phyloP scores from a whole-genome alignment of 306 rosid species.

The Prunus armeniaca region DNA sequence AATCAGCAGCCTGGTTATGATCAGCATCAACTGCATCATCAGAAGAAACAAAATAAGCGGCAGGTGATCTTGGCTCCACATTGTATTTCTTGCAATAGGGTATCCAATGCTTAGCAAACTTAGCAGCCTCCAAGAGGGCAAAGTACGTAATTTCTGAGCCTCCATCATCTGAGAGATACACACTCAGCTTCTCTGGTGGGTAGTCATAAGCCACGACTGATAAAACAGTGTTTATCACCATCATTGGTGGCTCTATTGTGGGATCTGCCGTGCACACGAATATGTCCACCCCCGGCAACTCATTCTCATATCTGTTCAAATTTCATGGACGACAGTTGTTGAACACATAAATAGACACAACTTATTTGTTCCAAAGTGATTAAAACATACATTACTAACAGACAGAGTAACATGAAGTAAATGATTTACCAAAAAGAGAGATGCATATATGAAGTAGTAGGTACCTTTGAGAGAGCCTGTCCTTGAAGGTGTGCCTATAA shows the following conservation, averaged over 20 bases:
- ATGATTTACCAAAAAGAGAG: background rate
- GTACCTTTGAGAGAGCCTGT: slow-evolving; percentile 63
- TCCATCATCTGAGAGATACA: slow-evolving; percentile 82
- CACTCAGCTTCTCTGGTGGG: slow-evolving; percentile 63
- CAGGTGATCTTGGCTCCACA: slow-evolving; percentile 72
- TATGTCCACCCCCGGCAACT: slow-evolving; percentile 62
- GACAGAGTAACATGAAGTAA: background rate
- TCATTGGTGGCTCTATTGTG: slow-evolving; percentile 61
- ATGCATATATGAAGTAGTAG: too few species aligned
- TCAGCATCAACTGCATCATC: background rate
- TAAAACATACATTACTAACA: background rate
- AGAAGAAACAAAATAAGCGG: slow-evolving; percentile 49
- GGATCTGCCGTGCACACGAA: slow-evolving; percentile 92
- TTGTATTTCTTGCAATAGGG: slow-evolving; percentile 65
- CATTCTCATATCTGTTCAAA: slow-evolving; percentile 43
- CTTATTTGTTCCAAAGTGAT: too few species aligned
- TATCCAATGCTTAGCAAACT: slow-evolving; percentile 77
- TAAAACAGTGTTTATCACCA: slow-evolving; percentile 74
- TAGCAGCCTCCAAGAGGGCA: slow-evolving; percentile 60
- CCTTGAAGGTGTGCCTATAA: slow-evolving; percentile 50
- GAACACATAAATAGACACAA: too few species aligned
- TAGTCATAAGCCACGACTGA: slow-evolving; percentile 80
- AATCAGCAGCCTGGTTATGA: slow-evolving; percentile 10
- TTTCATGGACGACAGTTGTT: background rate
- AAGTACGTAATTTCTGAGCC: slow-evolving; percentile 62